A percentile compares a stretch with the other conserved stretches of the same genome.
phyloP scores from a whole-genome alignment of 1,139 yeast genomes.

The Protomyces pachydermus region DNA sequence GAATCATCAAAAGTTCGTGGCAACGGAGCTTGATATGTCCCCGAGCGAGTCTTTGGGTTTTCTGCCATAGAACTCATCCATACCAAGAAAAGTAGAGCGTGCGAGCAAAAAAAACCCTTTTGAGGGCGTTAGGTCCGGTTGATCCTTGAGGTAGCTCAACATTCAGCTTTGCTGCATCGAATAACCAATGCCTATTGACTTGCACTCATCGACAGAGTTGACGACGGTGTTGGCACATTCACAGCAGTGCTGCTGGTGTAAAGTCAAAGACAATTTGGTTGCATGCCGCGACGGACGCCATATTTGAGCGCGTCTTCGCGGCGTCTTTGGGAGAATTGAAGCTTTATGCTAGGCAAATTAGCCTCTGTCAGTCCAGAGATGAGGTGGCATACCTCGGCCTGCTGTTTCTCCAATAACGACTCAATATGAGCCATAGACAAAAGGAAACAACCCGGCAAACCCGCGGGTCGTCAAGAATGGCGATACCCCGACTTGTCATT shows the following conservation, averaged over 20 bases:
- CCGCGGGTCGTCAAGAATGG: conserved; percentile 13
- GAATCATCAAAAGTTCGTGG: conserved; percentile 13
- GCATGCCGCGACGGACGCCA: conserved; percentile 6
- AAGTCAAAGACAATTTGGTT: conserved; percentile 7
- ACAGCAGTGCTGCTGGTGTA: background rate
- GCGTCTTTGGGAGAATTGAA: conserved; percentile 3
- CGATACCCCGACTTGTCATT: no score
- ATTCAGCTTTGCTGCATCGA: conserved; percentile 22
- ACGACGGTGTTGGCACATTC: conserved; percentile 15
- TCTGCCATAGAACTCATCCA: conserved; percentile 11
- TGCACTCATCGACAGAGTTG: conserved; percentile 12
- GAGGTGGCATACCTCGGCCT: background rate
- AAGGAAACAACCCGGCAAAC: conserved; percentile 24
- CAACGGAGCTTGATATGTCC: conserved; percentile 7
- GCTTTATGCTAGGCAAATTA: background rate
- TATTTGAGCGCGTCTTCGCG: conserved; percentile 10
- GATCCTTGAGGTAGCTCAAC: conserved; percentile 23
- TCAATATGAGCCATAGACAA: conserved; percentile 20
- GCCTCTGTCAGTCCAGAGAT: background rate
- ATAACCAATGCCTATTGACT: conserved; percentile 12
- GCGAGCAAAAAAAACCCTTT: background rate
- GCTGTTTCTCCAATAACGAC: conserved; percentile 1
- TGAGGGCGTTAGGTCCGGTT: background rate
- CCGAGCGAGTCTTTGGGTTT: background rate
- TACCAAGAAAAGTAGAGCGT: background rate